Evolutionary conservation across 2,329 filamentous ascomycete species (phyloP), one percentile per base, ranked within the genome.

Genomic region (Ascochyta viciae-villosae): DNA sequence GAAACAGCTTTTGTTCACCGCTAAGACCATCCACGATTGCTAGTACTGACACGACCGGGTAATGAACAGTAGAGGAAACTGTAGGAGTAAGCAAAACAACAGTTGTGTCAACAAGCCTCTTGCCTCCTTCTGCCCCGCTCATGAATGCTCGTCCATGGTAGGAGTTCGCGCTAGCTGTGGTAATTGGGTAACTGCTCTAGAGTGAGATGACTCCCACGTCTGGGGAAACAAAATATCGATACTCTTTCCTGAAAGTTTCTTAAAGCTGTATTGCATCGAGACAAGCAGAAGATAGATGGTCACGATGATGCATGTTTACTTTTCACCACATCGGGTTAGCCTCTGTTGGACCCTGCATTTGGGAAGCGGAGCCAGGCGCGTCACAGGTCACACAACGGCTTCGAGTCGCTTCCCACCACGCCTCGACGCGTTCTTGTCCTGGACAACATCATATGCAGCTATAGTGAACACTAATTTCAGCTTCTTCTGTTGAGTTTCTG

Each of bases 311-410:
- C 27, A 10, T 29, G 27, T 31, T 31, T 31, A 38, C 2, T 22
- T 45, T 27, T 16, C 39, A 24, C 29, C 23, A 9, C 43, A 48
- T 22, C 0, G 37, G 47, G 22, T 50, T 47, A 40, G 39, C 26
- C 1, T 37, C 29, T 13, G 12, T 12, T 53, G 24, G 50, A 48
- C 50, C 50, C 43, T 54, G 50, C 37, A 42, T 33, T 22, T 23
- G 15, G 16, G 19, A 3, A 7, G 40, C 31, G 47, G 41, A 15
- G 31, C 4, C 37, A 15, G 31, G 42, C 47, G 48, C 53, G 53
- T 56, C 53, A 56, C 42, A 43, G 43, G 42, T 56, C 47, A 51
- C 31, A 34, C 16, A 33, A 23, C 46, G 46, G n/a, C 41, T 6
- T 45, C 41, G n/a, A 33, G 39, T 19, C 27, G 35, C 39, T 38